A percentile compares a stretch with the other conserved stretches of the same genome.
phyloP scores from a whole-genome alignment of 2,329 filamentous ascomycete genomes.

The Lasiodiplodia hormozganensis region DNA sequence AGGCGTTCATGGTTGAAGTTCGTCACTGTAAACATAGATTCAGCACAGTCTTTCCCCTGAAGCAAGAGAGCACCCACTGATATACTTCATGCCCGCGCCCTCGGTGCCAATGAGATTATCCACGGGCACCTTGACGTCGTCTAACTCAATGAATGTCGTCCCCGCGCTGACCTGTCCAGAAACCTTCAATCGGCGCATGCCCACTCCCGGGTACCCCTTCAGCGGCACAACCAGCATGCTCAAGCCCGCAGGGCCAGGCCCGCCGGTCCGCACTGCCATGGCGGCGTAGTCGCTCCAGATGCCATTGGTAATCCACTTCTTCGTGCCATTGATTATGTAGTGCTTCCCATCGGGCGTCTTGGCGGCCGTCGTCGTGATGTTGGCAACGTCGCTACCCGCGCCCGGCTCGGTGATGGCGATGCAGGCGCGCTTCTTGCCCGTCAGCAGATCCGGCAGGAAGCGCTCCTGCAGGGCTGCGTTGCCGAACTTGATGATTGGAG shows the following conservation, averaged over 20 bases:
- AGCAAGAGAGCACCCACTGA: slow-evolving; percentile 49
- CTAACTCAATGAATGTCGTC: slow-evolving; percentile 78
- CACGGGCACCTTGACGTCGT: slow-evolving; percentile 74
- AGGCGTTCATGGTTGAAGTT: slow-evolving; percentile 83
- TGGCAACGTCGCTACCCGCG: slow-evolving; percentile 76
- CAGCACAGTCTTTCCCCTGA: slow-evolving; percentile 5
- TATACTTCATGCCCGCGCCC: slow-evolving; percentile 74
- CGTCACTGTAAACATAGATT: slow-evolving; percentile 54
- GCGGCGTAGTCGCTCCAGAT: slow-evolving; percentile 72
- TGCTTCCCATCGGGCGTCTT: slow-evolving; percentile 68
- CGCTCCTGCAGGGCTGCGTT: slow-evolving; percentile 66
- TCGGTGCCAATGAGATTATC: slow-evolving; percentile 74
- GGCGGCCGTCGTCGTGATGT: slow-evolving; percentile 71
- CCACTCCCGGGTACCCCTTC: slow-evolving; percentile 70
- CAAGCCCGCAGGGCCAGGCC: slow-evolving; percentile 67
- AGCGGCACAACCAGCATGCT: slow-evolving; percentile 74
- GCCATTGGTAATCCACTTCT: slow-evolving; percentile 82
- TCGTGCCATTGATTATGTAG: slow-evolving; percentile 76
- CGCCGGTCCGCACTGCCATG: slow-evolving; percentile 78
- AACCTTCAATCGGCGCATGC: slow-evolving; percentile 72
- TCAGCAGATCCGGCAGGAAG: slow-evolving; percentile 72
- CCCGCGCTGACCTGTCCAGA: slow-evolving; percentile 69
- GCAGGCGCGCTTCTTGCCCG: slow-evolving; percentile 70
- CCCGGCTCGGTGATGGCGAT: slow-evolving; percentile 82
- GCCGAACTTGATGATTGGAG: slow-evolving; percentile 74